phyloP scores from a whole-genome alignment of 352 stramenopile species.

The Globisporangium megalacanthum region DNA sequence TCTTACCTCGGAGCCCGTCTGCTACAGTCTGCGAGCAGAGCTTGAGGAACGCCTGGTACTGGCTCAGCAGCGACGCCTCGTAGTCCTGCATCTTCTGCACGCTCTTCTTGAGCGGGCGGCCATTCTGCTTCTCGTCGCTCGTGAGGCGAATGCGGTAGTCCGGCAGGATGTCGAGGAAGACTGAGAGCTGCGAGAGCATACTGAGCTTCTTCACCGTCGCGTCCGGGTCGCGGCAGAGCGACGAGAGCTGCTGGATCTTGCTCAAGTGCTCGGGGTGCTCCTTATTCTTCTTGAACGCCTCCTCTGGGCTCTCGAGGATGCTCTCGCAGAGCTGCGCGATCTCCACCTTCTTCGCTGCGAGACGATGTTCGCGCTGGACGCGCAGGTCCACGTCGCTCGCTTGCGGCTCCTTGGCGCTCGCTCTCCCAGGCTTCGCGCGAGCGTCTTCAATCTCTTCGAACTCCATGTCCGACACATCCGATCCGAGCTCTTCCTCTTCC shows the following conservation, averaged over 20 bases:
- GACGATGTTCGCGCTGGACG: conserved; percentile 56
- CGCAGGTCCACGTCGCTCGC: conserved; percentile 54
- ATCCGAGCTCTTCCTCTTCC: conserved; percentile 40
- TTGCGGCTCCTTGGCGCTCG: conserved; percentile 1
- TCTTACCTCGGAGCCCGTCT: conserved; percentile 49
- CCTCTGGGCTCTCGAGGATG: conserved; percentile 83
- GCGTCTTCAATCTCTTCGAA: conserved; percentile 63
- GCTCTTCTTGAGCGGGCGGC: conserved; percentile 80
- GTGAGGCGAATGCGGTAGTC: conserved; percentile 92
- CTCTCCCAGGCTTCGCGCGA: conserved; percentile 5
- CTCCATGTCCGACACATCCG: conserved; percentile 77
- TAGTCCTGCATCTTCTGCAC: conserved; percentile 86
- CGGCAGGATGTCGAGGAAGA: conserved; percentile 95
- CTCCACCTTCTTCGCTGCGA: conserved; percentile 82
- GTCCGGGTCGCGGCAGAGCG: conserved; percentile 67
- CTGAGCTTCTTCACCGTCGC: conserved; percentile 79
- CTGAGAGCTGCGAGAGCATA: conserved; percentile 90
- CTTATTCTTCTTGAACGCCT: conserved; percentile 85
- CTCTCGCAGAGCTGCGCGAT: conserved; percentile 87
- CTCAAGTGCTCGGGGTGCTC: conserved; percentile 73
- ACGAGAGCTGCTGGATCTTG: conserved; percentile 76
- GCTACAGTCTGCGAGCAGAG: conserved; percentile 60
- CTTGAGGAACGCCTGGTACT: conserved; percentile 85
- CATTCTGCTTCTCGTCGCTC: conserved; percentile 81
- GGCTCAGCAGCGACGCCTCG: conserved; percentile 64